Base-by-base conservation (phyloP, 768 basidiomycete species). In the Baorangia bicolor region DNA sequence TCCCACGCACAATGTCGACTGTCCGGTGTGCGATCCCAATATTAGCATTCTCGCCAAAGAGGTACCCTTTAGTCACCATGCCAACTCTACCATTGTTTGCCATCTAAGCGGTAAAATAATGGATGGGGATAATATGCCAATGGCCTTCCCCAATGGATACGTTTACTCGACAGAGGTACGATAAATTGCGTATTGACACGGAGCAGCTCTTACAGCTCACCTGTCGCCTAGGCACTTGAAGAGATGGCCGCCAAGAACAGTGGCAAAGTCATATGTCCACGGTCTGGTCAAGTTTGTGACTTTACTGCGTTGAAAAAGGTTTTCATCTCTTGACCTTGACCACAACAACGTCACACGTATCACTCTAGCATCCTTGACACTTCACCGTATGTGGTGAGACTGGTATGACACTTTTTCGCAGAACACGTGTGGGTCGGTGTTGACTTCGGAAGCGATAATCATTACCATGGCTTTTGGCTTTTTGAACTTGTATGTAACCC, bases 41-140 rank as follows among this genome's bases (percentile, higher is more conserved):
- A 77, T 95, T 10, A 86, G 87, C 21, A 77, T 81, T 56, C 82
- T 99, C 9, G 92, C 90, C 13, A 77, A 80, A 53, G 91, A 94
- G 60, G 93, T 98, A 0, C 95, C 97, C 1, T 86, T 83, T 67
- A 92, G 90, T 62, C 95, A 98, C 74, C 94, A 98, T 69, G 86
- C 88, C 38, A 98, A 96, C 67, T 96, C 94, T 21, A 96, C 92
- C 0, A 92, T 99, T 51, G 95, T 98, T 16, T 98, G 97, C 68
- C 75, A 85, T 49, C 81, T 98, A 65, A 93, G 83, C 59, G 94
- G 96, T 25, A 86, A 87, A 69, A 94, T 98, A 53, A 96, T 98
- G 88, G 90, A 97, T 64, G 94, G 86, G 60, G 86, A 94, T 68
- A 95, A 95, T 64, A 86, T 88, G 79, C 93, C 95, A 0, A 82